phyloP scores from a whole-genome alignment of 768 basidiomycete genomes.

The Tephrocybe sp. region DNA sequence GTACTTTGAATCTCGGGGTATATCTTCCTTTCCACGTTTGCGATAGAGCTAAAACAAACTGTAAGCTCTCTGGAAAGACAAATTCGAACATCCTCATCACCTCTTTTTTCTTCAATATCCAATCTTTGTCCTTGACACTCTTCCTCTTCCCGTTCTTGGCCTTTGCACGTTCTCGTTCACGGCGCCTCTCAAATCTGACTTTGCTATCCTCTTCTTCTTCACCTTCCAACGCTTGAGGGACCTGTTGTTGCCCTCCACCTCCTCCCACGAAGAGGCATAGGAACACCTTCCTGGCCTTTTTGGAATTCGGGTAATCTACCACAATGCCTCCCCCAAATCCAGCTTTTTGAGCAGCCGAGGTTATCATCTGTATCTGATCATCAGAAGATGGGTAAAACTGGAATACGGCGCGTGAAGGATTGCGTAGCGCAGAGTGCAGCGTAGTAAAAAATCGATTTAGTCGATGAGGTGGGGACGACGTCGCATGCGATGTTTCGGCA shows the following conservation, averaged over 20 bases:
- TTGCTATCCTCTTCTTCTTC: constrained; percentile 58
- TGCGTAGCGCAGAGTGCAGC: constrained; percentile 80
- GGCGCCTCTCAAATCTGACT: constrained; percentile 75
- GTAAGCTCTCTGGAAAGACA: constrained; percentile 6
- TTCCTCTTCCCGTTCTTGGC: constrained; percentile 70
- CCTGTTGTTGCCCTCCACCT: constrained; percentile 59
- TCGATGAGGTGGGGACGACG: constrained; percentile 86
- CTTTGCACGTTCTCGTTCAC: constrained; percentile 63
- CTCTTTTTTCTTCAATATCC: constrained; percentile 98
- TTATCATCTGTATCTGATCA: constrained; percentile 95
- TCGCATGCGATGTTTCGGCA: constrained; percentile 89
- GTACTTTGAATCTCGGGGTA: constrained; percentile 85
- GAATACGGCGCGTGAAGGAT: constrained; percentile 82
- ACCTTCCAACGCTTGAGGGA: constrained; percentile 78
- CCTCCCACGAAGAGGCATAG: constrained; percentile 90
- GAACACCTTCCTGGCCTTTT: constrained; percentile 94
- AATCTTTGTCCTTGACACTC: constrained; percentile 75
- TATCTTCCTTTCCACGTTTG: constrained; percentile 80
- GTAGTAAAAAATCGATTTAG: constrained; percentile 91
- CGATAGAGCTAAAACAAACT: constrained; percentile 63
- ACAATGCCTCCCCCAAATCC: constrained; percentile 97
- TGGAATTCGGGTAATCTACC: constrained; percentile 96
- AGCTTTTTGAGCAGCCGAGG: constrained; percentile 87
- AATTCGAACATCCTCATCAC: constrained; percentile 36
- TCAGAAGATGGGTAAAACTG: constrained; percentile 98